phyloP scores from a whole-genome alignment of 306 rosid species.

The Cucurbita ficifolia region DNA sequence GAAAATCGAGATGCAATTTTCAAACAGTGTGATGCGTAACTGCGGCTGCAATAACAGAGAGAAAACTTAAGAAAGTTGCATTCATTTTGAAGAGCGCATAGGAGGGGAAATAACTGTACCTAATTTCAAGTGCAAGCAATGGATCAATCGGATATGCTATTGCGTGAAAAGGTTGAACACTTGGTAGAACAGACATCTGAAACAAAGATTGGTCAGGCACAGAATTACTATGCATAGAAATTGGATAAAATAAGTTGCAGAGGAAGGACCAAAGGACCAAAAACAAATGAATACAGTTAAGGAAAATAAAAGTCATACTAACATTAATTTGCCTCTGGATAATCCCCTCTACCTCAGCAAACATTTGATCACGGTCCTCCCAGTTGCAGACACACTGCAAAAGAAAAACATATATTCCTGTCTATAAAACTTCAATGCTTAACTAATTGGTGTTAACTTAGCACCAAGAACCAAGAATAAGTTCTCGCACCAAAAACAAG shows the following conservation, averaged over 20 bases:
- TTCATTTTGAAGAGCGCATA: background rate
- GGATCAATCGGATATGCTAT: slow-evolving; percentile 96
- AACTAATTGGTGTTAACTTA: background rate
- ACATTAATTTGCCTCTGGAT: slow-evolving; percentile 89
- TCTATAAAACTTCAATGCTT: background rate
- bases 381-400: slow-evolving; percentile 86
- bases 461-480: background rate
- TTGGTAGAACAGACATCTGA: slow-evolving; percentile 95
- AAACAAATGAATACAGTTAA: background rate
- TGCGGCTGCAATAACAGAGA: slow-evolving; percentile 41
- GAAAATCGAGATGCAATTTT: slow-evolving; percentile 79
- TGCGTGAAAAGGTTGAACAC: slow-evolving; percentile 99
- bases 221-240: background rate
- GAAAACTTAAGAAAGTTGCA: background rate
- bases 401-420: background rate
- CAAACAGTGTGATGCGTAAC: slow-evolving; percentile 90
- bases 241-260: background rate
- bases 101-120: slow-evolving; percentile 22
- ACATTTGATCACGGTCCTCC: slow-evolving; percentile 93
- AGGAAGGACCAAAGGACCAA: background rate
- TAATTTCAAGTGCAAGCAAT: slow-evolving; percentile 85
- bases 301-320: slow-evolving; percentile 11
- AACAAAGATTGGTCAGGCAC: background rate
- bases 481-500: background rate
- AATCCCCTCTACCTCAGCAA: slow-evolving; percentile 86